phyloP scores from a whole-genome alignment of 495 filamentous ascomycete genomes.

The Daldinia bambusicola region DNA sequence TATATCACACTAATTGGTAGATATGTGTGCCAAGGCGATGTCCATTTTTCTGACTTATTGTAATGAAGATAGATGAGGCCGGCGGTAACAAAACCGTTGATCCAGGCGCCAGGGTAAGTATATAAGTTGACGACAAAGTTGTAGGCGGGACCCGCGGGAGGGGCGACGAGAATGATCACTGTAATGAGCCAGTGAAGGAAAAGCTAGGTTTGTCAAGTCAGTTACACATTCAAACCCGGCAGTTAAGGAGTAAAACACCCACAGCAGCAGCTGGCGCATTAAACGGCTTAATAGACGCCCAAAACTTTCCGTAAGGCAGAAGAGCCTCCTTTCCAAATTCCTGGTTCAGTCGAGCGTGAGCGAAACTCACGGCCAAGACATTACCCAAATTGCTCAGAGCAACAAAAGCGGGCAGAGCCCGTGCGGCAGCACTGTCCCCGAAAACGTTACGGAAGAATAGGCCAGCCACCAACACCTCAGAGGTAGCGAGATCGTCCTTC shows the following conservation, averaged over 20 bases:
- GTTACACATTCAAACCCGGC: neutral
- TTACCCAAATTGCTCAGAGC: constrained; percentile 79
- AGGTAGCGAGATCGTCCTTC: constrained; percentile 68
- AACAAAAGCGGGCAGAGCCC: constrained; percentile 74
- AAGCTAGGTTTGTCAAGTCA: constrained; percentile 40
- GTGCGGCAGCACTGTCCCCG: constrained; percentile 64
- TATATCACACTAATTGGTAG: constrained; percentile 56
- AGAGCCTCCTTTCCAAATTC: constrained; percentile 74
- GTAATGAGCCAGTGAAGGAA: constrained; percentile 62
- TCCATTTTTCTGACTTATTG: constrained; percentile 55
- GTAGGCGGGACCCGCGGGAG: constrained; percentile 55
- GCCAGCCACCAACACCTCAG: constrained; percentile 69
- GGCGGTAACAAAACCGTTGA: constrained; percentile 67
- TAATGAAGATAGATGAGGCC: constrained; percentile 60
- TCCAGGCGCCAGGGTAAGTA: constrained; percentile 58
- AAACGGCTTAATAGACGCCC: constrained; percentile 72
- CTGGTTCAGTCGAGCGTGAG: constrained; percentile 72
- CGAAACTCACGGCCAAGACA: constrained; percentile 75
- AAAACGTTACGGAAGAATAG: constrained; percentile 75
- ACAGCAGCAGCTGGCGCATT: constrained; percentile 62
- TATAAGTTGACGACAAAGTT: constrained; percentile 53
- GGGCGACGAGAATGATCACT: constrained; percentile 58
- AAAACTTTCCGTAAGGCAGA: constrained; percentile 68
- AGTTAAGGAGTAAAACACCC: constrained; percentile 14
- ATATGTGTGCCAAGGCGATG: constrained; percentile 56